Evolutionary conservation across 1,284 basidiomycete genomes (phyloP), one percentile per base, ranked within the genome.

Genomic region (Bondarzewia mesenterica): DNA sequence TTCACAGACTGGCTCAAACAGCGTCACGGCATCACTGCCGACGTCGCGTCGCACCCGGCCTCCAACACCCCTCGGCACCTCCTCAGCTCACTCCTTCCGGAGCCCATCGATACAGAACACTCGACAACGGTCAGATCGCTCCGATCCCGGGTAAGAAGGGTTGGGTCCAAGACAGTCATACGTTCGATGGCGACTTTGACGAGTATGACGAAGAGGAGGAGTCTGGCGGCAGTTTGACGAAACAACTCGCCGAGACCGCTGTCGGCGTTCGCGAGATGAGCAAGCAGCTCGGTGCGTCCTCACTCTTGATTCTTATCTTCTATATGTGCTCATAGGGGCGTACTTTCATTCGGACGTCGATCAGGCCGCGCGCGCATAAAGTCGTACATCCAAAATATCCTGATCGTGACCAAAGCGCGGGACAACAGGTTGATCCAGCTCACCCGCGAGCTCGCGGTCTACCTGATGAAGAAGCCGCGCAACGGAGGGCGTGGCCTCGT

Each of bases 181-280:
- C 42, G 12, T 45, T 52, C 36, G 57, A 54, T 49, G 43, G 47
- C 52, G 50, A 59, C 50, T 49, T 58, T 52, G 50, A 59, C 50
- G 47, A 59, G 29, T 52, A 58, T 14, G 65, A 73, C 15, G 83
- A 85, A 27, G 82, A 84, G n/a, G 80, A 82, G 29, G 80, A 81
- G 39, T 79, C 78, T 50, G 77, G 77, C 1, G 75, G 77, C 47
- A 94, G 80, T 61, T 69, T 98, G 57, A 98, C 96, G 3, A 85
- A 82, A 59, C 92, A 94, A 62, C 75, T 99, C 15, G 96, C 95
- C 7, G 94, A 95, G 70, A 99, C 95, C 14, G 96, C 95, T 14
- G 91, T 95, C 21, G 89, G 93, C 38, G 95, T 99, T 22, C 80
- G 95, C 45, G 96, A 99, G 69, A 95, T 98, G 91, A 95, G 92